A percentile compares a stretch with the other conserved stretches of the same genome.
Conservation (phyloP, 2,329 filamentous ascomycete species). For the Ceratocystis ficicola region DNA sequence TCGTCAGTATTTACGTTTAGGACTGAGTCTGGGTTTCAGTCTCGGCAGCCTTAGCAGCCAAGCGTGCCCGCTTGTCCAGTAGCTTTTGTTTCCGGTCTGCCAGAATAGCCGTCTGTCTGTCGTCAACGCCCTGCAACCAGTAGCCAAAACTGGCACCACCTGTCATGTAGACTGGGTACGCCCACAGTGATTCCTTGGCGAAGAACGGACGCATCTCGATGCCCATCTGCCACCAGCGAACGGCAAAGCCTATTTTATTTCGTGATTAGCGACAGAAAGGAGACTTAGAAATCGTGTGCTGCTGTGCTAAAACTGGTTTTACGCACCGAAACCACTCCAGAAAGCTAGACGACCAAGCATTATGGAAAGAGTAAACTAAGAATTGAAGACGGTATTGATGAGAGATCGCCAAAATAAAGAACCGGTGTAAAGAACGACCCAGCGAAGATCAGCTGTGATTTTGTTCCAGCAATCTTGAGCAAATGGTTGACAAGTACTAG, state of each 20-base stretch:
- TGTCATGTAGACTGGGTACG: slow-evolving; percentile 77
- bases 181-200: slow-evolving; percentile 72
- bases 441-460: not conserved
- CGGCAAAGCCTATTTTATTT: slow-evolving; percentile 59
- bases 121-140: slow-evolving; percentile 86
- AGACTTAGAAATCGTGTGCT: not conserved
- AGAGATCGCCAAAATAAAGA: not conserved
- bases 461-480: not conserved
- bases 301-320: not conserved
- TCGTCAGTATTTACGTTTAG: not conserved
- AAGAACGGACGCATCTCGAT: slow-evolving; percentile 97
- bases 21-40: slow-evolving; percentile 23
- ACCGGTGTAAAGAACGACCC: not conserved
- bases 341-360: slow-evolving; percentile 60
- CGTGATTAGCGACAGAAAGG: not conserved
- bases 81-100: slow-evolving; percentile 66
- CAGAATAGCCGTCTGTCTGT: slow-evolving; percentile 65
- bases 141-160: slow-evolving; percentile 89
- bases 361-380: slow-evolving; percentile 26
- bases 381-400: not conserved
- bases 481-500: not conserved
- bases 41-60: slow-evolving; percentile 33
- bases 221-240: slow-evolving; percentile 91
- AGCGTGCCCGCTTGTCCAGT: slow-evolving; percentile 78
- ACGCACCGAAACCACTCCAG: slow-evolving; percentile 84